Conservation (phyloP, 2,329 filamentous ascomycete species). For the Botryosphaeria agaves region DNA sequence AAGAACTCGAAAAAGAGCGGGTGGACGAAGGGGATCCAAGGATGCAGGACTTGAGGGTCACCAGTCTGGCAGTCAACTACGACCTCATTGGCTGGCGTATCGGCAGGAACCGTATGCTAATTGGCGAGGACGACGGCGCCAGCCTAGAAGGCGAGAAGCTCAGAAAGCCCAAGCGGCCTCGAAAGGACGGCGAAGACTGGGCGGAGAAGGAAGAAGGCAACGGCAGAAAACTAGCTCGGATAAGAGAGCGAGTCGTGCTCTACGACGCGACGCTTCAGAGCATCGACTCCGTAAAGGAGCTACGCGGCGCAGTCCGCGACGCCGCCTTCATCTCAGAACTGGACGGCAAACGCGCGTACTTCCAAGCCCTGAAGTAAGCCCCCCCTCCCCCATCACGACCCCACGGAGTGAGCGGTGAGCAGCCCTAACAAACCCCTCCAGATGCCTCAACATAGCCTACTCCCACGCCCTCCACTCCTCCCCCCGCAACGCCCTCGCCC, state of each 20-base stretch:
- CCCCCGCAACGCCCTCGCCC: constrained; percentile 64
- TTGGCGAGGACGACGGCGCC: constrained; percentile 67
- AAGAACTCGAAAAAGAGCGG: constrained; percentile 72
- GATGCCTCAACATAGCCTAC: constrained; percentile 67
- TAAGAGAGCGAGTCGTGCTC: constrained; percentile 74
- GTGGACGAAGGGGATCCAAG: constrained; percentile 67
- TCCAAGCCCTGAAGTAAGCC: constrained; percentile 66
- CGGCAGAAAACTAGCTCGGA: constrained; percentile 57
- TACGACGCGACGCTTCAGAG: constrained; percentile 88
- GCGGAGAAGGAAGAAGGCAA: constrained; percentile 44
- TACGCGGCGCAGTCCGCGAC: constrained; percentile 81
- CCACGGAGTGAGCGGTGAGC: background rate
- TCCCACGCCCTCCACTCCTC: constrained; percentile 63
- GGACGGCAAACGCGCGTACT: constrained; percentile 66
- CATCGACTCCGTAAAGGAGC: constrained; percentile 72
- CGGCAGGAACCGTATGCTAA: constrained; percentile 76
- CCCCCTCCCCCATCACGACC: background rate
- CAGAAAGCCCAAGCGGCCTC: constrained; percentile 35
- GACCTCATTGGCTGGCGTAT: constrained; percentile 89
- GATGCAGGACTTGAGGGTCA: constrained; percentile 87
- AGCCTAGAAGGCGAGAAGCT: constrained; percentile 33
- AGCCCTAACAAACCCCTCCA: constrained; percentile 16
- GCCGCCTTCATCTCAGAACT: constrained; percentile 57
- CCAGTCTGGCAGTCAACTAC: constrained; percentile 84
- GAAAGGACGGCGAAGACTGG: constrained; percentile 29